These are phyloP conservation scores for Thinopyrum elongatum DNA, from an alignment of 176 grass and related monocot species.

Conservation along the genomic window DNA sequence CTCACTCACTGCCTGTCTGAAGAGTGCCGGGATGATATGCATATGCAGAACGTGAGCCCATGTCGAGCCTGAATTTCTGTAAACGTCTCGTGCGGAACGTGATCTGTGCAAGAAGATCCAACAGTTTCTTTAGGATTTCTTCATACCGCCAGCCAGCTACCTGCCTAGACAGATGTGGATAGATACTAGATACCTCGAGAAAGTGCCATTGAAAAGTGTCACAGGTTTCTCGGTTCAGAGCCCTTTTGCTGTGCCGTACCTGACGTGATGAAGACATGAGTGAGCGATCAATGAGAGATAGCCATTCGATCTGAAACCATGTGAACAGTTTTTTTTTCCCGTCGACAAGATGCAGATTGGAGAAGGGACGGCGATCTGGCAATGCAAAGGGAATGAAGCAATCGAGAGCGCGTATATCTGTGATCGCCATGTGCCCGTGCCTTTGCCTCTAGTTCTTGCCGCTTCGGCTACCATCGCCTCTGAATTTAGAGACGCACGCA, in stretches of 20 bases:
- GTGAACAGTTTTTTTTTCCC: not conserved
- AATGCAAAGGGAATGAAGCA: too few relatives aligned
- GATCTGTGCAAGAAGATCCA: not conserved
- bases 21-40: not conserved
- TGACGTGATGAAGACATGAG: not conserved
- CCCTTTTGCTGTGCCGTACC: too few relatives aligned
- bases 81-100: conserved; percentile 1
- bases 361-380: not conserved
- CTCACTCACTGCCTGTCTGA: not conserved
- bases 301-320: not conserved
- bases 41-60: not conserved
- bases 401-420: not conserved
- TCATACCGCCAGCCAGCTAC: not conserved
- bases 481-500: too few relatives aligned
- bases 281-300: not conserved
- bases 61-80: not conserved
- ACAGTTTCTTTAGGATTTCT: too few relatives aligned
- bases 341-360: not conserved
- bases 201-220: not conserved
- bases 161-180: not conserved
- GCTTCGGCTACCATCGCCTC: too few relatives aligned
- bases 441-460: too few relatives aligned
- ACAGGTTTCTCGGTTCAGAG: not conserved
- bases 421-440: too few relatives aligned
- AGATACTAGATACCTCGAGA: not conserved